phyloP scores from a whole-genome alignment of 192 early-diverging fungal genomes.

The Backusella westeae region DNA sequence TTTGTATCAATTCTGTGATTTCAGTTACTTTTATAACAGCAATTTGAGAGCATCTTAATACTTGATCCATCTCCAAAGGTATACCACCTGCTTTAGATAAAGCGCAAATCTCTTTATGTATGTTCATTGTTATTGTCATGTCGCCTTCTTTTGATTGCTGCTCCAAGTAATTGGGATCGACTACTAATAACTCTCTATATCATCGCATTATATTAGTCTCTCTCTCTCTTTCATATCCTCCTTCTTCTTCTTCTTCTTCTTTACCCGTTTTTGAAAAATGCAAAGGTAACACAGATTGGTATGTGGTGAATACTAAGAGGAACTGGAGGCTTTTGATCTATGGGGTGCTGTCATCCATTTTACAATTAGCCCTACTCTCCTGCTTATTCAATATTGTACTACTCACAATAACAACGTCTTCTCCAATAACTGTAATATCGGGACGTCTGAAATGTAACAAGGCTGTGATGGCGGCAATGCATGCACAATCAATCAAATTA shows the following conservation, averaged over 20 bases:
- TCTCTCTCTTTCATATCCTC: neutral
- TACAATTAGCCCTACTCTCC: neutral
- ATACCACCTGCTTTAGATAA: conserved; percentile 90
- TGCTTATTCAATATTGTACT: neutral
- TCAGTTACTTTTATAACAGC: conserved; percentile 72
- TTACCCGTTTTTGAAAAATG: conserved; percentile 84
- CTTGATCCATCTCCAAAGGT: conserved; percentile 68
- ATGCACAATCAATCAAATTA: conserved; percentile 90
- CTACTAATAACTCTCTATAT: conserved; percentile 55
- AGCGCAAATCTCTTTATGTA: conserved; percentile 90
- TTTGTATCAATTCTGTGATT: conserved; percentile 77
- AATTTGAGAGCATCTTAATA: conserved; percentile 81
- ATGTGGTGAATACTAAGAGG: conserved; percentile 95
- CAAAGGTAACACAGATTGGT: conserved; percentile 92
- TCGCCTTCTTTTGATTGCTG: conserved; percentile 81
- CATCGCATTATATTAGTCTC: neutral
- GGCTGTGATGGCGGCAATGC: conserved; percentile 87
- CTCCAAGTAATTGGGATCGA: conserved; percentile 87
- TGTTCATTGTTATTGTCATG: conserved; percentile 89
- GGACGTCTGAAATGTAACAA: conserved; percentile 89
- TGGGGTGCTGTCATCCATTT: conserved; percentile 60
- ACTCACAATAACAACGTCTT: conserved; percentile 84
- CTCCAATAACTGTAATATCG: conserved; percentile 93
- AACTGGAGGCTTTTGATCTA: conserved; percentile 88
- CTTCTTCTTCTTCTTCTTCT: neutral